Evolutionary conservation across 176 grass and related monocot species (phyloP), one percentile per base, ranked within the genome.

Genomic region (Calamus simplicifolius): DNA sequence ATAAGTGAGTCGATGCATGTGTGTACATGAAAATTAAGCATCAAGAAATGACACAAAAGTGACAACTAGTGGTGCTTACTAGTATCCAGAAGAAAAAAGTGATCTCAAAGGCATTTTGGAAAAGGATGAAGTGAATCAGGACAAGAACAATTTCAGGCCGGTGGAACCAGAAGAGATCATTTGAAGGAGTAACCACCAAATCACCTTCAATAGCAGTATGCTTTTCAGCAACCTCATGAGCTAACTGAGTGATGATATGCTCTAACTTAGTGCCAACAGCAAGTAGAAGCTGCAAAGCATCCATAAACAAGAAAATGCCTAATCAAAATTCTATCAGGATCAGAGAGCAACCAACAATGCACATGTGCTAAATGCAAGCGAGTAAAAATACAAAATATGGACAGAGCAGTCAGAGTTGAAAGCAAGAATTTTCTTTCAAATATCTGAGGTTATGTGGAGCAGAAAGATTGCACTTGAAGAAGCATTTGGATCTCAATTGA

Each of bases 71-170:
- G 64, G 3, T 57, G 60, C 80, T 82, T 73, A 88, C 92, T 78
- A 80, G 19, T 28, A 91, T 54, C 83, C 87, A 97, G 52, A 97
- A 85, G 81, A 88, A 91, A 25, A 77, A 75, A 70, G 92, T 78
- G 63, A 96, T 72, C 69, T 96, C 75, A 55, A 90, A 95, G 48
- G 82, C 83, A 57, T 95, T 95, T 52, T 90, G 74, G 58, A 97
- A 91, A 19, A 88, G 74, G 48, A 85, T 64, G 27, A 97, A 64
- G 49, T 97, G 92, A 30, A 97, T 85, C 77, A 97, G 51, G 18
- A 80, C 18, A n/a, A n/a, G 78, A 16, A 97, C 75, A n/a, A 97
- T 63, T 73, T 87, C 80, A n/a, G 87, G 92, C 4, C 5, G 49
- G 1, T 29, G 57, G 23, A 91, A 97, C 92, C 87, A 97, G 66